These are phyloP conservation scores for Clavulina sp. DNA, from an alignment of 768 basidiomycete genomes.

Conservation along the genomic window DNA sequence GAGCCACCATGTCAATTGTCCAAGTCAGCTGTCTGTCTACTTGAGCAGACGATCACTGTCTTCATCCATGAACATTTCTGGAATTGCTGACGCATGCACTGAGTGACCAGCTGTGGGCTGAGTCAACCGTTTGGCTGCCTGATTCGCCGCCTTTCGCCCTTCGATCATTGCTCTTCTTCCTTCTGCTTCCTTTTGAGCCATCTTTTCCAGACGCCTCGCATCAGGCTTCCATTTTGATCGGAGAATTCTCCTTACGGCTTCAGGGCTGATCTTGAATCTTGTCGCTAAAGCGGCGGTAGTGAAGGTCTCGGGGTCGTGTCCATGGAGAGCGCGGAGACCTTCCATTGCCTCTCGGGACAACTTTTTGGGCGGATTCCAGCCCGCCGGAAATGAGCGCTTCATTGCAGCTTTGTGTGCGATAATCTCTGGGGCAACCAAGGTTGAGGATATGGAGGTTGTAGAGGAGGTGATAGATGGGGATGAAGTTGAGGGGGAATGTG, in stretches of 20 bases:
- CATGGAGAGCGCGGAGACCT: conserved; percentile 49
- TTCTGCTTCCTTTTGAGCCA: conserved; percentile 13
- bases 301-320: conserved; percentile 44
- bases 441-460: too few relatives aligned
- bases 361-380: conserved; percentile 64
- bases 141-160: conserved; percentile 7
- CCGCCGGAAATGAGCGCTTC: conserved; percentile 10
- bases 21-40: background rate
- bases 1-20: background rate
- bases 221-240: conserved; percentile 56
- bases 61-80: background rate
- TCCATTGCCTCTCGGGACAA: conserved; percentile 75
- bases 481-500: too few relatives aligned
- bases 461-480: too few relatives aligned
- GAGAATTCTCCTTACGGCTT: conserved; percentile 64
- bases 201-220: conserved; percentile 22
- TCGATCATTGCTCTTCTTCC: conserved; percentile 10
- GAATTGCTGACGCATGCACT: too few relatives aligned
- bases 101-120: too few relatives aligned
- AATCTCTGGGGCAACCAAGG: background rate
- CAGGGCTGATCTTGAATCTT: conserved; percentile 61
- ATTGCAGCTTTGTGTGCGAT: conserved; percentile 6
- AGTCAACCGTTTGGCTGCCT: background rate
- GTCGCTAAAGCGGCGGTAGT: conserved; percentile 52
- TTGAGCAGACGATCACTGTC: background rate